Conservation (phyloP, 768 basidiomycete genomes). For the Xerocomus spinulosus region DNA sequence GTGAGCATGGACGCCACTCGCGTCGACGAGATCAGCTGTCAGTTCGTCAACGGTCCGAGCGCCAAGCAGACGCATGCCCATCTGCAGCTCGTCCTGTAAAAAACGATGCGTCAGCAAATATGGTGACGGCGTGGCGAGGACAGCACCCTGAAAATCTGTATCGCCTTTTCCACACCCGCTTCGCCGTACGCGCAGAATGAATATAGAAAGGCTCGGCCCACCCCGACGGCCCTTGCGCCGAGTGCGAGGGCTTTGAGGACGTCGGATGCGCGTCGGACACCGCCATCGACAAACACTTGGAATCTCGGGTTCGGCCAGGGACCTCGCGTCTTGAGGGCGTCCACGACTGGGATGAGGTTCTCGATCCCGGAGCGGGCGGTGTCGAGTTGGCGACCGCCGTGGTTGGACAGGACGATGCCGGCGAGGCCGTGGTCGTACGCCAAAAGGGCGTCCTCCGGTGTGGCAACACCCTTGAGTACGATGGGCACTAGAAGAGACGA, state of each 20-base stretch:
- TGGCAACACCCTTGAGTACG: slow-evolving; percentile 78
- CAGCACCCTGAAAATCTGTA: slow-evolving; percentile 68
- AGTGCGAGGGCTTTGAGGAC: slow-evolving; percentile 80
- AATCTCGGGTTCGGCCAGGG: slow-evolving; percentile 74
- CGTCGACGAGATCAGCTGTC: slow-evolving; percentile 82
- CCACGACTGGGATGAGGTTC: slow-evolving; percentile 74
- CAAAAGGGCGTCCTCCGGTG: slow-evolving; percentile 78
- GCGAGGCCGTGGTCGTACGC: slow-evolving; percentile 70
- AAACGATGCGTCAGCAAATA: no score
- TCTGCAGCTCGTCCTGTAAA: slow-evolving; percentile 84
- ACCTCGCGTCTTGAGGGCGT: slow-evolving; percentile 61
- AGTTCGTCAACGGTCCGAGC: slow-evolving; percentile 75
- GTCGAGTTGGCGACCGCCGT: slow-evolving; percentile 71
- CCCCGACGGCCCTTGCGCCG: slow-evolving; percentile 75
- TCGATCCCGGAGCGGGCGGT: slow-evolving; percentile 82
- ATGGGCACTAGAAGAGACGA: no score
- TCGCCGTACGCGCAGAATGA: slow-evolving; percentile 82
- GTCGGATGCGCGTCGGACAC: slow-evolving; percentile 83
- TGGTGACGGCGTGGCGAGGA: neutral
- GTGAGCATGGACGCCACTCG: slow-evolving; percentile 36
- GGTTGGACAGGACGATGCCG: slow-evolving; percentile 76
- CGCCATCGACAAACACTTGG: slow-evolving; percentile 88
- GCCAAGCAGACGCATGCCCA: slow-evolving; percentile 92
- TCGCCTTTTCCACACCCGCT: slow-evolving; percentile 78
- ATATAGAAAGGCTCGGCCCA: slow-evolving; percentile 81